Evolutionary conservation across 2,329 filamentous ascomycete genomes (phyloP).

Genomic region (Truncatella angustata): DNA sequence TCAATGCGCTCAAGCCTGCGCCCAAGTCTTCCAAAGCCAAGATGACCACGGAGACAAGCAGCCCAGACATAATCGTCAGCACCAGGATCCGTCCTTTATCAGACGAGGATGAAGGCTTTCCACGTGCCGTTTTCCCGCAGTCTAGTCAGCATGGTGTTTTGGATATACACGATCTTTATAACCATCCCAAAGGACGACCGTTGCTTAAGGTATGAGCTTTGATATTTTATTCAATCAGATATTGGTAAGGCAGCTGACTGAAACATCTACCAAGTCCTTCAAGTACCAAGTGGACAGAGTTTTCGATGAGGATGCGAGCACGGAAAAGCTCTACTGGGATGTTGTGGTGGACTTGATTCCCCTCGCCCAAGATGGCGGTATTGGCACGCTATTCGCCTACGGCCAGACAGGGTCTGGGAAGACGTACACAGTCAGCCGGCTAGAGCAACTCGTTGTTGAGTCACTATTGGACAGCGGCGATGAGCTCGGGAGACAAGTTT

Average conservation of each 20-base stretch:
- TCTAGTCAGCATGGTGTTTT: slow-evolving; percentile 19
- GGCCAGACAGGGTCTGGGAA: slow-evolving; percentile 50
- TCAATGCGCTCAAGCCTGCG: slow-evolving; percentile 24
- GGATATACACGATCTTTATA: slow-evolving; percentile 37
- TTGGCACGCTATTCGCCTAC: slow-evolving; percentile 48
- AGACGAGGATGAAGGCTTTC: slow-evolving; percentile 31
- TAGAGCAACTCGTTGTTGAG: slow-evolving; percentile 39
- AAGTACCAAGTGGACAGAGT: slow-evolving; percentile 34
- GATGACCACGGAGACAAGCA: slow-evolving; percentile 8
- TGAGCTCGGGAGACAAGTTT: slow-evolving; percentile 26
- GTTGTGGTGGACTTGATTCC: slow-evolving; percentile 40
- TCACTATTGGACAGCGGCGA: slow-evolving; percentile 28
- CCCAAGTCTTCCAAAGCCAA: not conserved
- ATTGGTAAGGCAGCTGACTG: not conserved
- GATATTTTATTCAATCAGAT: not conserved
- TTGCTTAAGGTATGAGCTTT: slow-evolving; percentile 24
- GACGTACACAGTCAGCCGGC: slow-evolving; percentile 40
- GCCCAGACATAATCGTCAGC: slow-evolving; percentile 32
- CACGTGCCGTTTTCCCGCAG: slow-evolving; percentile 25
- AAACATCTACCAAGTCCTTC: slow-evolving; percentile 23
- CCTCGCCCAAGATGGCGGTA: slow-evolving; percentile 44
- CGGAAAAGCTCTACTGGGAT: slow-evolving; percentile 39
- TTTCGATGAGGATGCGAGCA: slow-evolving; percentile 32
- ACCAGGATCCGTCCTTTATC: slow-evolving; percentile 36
- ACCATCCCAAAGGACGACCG: slow-evolving; percentile 29